A percentile compares a stretch with the other conserved stretches of the same genome.
These are phyloP conservation scores for Flaveria robusta DNA, from an alignment of 129 eudicot genomes.

Conservation along the genomic window DNA sequence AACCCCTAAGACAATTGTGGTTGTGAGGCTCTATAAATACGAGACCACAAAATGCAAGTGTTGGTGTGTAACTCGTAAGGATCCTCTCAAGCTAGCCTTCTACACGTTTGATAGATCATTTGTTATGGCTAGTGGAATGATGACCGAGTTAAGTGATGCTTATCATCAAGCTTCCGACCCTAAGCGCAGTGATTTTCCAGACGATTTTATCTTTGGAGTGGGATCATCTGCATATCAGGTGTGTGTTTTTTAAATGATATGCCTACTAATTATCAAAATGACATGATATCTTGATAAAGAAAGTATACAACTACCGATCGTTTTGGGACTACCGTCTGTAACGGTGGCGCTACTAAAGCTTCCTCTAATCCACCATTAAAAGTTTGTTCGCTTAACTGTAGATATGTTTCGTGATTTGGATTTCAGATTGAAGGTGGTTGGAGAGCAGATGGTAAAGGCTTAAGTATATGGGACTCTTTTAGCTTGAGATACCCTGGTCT, in stretches of 20 bases:
- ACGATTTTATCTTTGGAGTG: constrained; percentile 30
- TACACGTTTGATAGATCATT: neutral
- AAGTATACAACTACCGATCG: no score
- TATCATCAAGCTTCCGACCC: neutral
- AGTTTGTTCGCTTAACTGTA: neutral
- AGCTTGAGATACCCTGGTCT: constrained; percentile 29
- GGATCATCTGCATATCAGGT: constrained; percentile 40
- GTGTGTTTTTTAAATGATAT: neutral
- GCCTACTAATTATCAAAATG: neutral
- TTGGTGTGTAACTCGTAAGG: neutral
- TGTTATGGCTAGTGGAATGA: neutral
- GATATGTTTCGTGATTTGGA: neutral
- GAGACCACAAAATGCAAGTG: neutral
- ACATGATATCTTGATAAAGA: no score
- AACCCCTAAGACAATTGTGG: neutral
- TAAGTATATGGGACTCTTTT: constrained; percentile 28
- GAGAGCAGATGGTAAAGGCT: constrained; percentile 32
- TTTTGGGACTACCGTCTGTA: no score
- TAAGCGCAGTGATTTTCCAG: constrained; percentile 28
- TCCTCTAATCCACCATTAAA: no score
- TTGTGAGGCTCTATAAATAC: constrained; percentile 10
- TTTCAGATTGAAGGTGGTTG: constrained; percentile 36
- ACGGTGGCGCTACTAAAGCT: no score
- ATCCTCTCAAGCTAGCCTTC: neutral
- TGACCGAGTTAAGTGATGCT: neutral